Evolutionary conservation across 2,329 filamentous ascomycete species (phyloP).

Genomic region (Ceratocystis cacaofunesta): DNA sequence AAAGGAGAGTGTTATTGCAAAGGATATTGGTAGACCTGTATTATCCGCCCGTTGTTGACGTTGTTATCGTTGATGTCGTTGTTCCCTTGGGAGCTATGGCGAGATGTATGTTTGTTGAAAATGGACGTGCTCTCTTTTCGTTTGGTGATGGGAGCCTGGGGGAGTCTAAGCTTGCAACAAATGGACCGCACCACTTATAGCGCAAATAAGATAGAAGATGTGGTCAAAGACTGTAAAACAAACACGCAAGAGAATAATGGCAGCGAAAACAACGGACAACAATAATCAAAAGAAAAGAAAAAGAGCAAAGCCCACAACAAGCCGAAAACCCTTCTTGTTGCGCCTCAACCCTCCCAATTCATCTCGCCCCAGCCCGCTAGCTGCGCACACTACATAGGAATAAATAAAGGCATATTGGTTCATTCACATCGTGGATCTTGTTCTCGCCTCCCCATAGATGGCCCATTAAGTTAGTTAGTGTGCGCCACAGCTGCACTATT

Average conservation of each 20-base stretch:
- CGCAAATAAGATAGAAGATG: neutral
- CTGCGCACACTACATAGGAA: neutral
- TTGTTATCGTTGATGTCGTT: neutral
- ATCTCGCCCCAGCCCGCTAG: neutral
- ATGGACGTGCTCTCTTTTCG: neutral
- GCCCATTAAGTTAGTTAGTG: neutral
- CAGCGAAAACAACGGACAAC: neutral
- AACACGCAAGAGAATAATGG: no score
- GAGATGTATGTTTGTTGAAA: neutral
- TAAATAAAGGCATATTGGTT: no score
- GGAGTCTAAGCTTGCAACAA: neutral
- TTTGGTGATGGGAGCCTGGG: neutral
- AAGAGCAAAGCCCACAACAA: neutral
- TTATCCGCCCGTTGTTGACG: no score
- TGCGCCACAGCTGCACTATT: slow-evolving; percentile 2
- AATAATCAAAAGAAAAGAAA: neutral
- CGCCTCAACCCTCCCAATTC: neutral
- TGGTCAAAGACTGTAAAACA: neutral
- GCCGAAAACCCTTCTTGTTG: neutral
- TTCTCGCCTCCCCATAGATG: neutral
- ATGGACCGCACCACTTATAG: neutral
- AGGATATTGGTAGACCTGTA: neutral
- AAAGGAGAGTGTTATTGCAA: neutral
- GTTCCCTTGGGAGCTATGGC: neutral
- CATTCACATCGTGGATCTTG: neutral